These are phyloP conservation scores for Asterophora parasitica DNA, from an alignment of 768 basidiomycete species.

Conservation along the genomic window DNA sequence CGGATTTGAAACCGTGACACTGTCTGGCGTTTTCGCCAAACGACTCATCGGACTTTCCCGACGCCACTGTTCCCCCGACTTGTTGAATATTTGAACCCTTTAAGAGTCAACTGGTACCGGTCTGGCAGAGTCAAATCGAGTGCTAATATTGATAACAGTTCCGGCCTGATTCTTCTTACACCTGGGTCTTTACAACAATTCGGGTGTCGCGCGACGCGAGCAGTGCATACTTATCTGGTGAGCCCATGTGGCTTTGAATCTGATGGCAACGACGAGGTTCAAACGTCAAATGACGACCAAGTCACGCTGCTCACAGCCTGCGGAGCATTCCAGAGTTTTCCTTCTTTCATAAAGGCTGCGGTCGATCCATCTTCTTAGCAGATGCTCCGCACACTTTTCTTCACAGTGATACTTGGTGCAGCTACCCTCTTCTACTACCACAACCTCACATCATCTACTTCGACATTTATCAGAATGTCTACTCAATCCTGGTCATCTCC, in stretches of 20 bases:
- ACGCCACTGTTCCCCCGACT: too few species aligned
- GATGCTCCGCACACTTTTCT: slow-evolving; percentile 8
- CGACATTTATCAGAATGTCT: neutral
- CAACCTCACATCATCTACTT: neutral
- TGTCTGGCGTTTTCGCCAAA: too few species aligned
- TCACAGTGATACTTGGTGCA: slow-evolving; percentile 5
- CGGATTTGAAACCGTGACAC: too few species aligned
- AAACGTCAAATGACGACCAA: neutral
- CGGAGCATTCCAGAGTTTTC: neutral
- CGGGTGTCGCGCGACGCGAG: too few species aligned
- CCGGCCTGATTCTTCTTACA: too few species aligned
- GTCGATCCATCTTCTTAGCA: neutral
- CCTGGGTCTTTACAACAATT: too few species aligned
- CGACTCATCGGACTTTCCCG: too few species aligned
- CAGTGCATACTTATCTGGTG: neutral
- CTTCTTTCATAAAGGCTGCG: slow-evolving; percentile 1
- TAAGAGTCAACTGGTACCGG: too few species aligned
- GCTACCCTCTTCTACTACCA: slow-evolving; percentile 6
- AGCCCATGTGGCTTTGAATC: neutral
- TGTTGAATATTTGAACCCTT: too few species aligned
- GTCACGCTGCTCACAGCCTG: neutral
- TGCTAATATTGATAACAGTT: too few species aligned
- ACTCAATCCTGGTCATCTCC: slow-evolving; percentile 18
- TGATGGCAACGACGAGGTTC: neutral
- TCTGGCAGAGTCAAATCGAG: too few species aligned